phyloP scores from a whole-genome alignment of 441 rosid genomes.

The Metrosideros polymorpha region DNA sequence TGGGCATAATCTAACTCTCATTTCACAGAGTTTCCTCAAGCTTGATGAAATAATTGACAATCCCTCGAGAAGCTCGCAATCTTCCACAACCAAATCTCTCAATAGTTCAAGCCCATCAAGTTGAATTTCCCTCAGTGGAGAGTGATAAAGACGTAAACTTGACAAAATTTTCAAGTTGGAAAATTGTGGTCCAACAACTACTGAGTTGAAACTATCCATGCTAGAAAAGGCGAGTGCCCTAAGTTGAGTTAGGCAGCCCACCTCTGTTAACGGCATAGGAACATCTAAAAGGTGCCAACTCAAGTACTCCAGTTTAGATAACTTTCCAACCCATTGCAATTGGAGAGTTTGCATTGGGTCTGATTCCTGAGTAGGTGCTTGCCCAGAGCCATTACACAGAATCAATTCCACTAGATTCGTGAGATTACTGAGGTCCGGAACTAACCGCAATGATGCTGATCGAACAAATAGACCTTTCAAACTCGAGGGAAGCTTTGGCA shows the following conservation, averaged over 20 bases:
- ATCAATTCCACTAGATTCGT: fast-evolving
- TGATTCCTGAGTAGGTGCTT: too few species aligned
- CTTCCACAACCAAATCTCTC: fast-evolving
- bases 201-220: neutral
- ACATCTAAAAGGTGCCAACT: neutral
- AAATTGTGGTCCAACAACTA: neutral
- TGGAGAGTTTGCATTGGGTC: neutral
- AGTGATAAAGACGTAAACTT: neutral
- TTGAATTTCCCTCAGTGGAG: neutral
- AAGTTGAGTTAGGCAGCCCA: neutral
- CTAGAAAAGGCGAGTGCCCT: fast-evolving
- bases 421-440: neutral
- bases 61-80: neutral
- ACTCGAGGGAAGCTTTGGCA: neutral
- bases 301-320: fast-evolving
- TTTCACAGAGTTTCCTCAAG: fast-evolving
- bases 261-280: fast-evolving
- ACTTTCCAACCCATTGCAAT: neutral
- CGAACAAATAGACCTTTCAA: fast-evolving
- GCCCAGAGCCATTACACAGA: fast-evolving
- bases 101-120: neutral
- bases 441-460: neutral
- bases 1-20: fast-evolving
- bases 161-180: neutral
- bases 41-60: neutral